Evolutionary conservation across 306 rosid genomes (phyloP).

Genomic region (Astragalus glycyphyllos): DNA sequence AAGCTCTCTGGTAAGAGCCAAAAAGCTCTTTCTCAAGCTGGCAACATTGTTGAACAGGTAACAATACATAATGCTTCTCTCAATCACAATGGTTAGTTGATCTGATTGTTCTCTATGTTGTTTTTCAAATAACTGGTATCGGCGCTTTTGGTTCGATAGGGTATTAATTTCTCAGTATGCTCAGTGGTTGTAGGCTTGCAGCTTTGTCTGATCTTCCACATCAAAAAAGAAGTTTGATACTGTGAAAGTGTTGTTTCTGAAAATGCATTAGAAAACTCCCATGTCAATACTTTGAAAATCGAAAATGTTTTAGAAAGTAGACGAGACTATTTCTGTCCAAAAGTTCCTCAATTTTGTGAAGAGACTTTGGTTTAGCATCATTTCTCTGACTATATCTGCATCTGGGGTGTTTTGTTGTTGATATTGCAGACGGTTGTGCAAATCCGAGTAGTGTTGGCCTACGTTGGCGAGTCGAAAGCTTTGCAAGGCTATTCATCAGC

Average conservation of each 20-base stretch:
- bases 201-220: too few species aligned
- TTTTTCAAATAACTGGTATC: too few species aligned
- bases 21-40: slow-evolving; percentile 90
- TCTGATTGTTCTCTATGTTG: too few species aligned
- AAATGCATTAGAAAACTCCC: too few species aligned
- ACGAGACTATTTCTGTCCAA: neutral
- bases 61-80: neutral
- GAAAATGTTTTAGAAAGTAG: too few species aligned
- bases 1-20: slow-evolving; percentile 91
- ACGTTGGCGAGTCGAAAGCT: slow-evolving; percentile 83
- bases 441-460: slow-evolving; percentile 86
- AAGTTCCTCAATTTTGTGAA: slow-evolving; percentile 8
- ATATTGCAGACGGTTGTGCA: slow-evolving; percentile 80
- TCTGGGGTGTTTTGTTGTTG: slow-evolving; percentile 45
- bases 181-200: too few species aligned
- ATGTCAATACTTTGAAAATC: too few species aligned
- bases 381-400: neutral
- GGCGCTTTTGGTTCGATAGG: too few species aligned
- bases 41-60: slow-evolving; percentile 95
- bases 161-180: too few species aligned
- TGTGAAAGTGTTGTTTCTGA: too few species aligned
- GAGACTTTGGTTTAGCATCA: slow-evolving; percentile 10
- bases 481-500: slow-evolving; percentile 75
- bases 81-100: too few species aligned
- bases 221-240: too few species aligned